phyloP scores from a whole-genome alignment of 2,329 filamentous ascomycete genomes.

The Talaromyces pinophilus region DNA sequence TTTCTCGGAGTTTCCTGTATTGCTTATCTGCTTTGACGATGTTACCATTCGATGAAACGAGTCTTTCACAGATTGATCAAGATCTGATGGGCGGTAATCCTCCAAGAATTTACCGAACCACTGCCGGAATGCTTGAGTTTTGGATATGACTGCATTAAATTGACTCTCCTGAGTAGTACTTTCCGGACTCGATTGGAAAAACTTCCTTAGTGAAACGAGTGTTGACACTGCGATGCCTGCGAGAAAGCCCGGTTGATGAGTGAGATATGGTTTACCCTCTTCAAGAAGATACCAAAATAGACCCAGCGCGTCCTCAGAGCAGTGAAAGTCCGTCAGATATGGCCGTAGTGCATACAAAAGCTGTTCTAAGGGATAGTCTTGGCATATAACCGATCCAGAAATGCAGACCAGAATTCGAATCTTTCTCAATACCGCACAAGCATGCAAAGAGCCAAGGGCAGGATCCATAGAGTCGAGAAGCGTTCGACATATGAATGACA shows the following conservation, averaged over 20 bases:
- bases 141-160: conserved; percentile 73
- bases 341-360: conserved; percentile 75
- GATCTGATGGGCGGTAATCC: conserved; percentile 57
- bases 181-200: conserved; percentile 72
- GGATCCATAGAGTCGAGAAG: conserved; percentile 79
- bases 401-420: conserved; percentile 78
- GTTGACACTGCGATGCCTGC: conserved; percentile 78
- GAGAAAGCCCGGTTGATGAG: conserved; percentile 69
- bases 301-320: conserved; percentile 85
- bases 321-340: conserved; percentile 80
- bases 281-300: conserved; percentile 81
- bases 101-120: conserved; percentile 76
- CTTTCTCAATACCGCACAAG: conserved; percentile 82
- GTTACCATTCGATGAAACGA: conserved; percentile 68
- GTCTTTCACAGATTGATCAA: conserved; percentile 53
- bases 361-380: conserved; percentile 87
- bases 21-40: conserved; percentile 67
- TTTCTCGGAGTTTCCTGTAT: conserved; percentile 67
- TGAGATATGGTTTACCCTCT: conserved; percentile 66
- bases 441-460: conserved; percentile 81
- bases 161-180: conserved; percentile 85
- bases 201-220: conserved; percentile 73
- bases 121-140: conserved; percentile 70
- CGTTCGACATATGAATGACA: conserved; percentile 72
- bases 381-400: conserved; percentile 69